Evolutionary conservation across 1,284 basidiomycete genomes (phyloP).

Genomic region (Rhodotorula sp.): DNA sequence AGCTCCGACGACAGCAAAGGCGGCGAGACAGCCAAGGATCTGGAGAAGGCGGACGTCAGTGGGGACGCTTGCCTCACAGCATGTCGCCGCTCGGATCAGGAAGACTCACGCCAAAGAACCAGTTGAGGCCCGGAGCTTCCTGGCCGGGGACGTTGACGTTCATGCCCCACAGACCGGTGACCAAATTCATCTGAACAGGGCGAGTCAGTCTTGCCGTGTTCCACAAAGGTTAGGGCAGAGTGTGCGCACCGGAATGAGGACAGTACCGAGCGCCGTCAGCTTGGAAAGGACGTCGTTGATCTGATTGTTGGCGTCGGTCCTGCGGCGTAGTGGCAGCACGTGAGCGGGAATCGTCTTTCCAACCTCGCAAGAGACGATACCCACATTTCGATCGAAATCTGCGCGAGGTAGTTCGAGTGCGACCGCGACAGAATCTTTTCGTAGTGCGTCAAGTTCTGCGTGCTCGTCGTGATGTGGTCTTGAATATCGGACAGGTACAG

Average conservation of each 20-base stretch:
- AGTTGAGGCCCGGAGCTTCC: constrained; percentile 55
- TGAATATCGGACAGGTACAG: constrained; percentile 49
- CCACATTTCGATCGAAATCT: constrained; percentile 94
- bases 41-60: background rate
- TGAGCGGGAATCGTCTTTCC: background rate
- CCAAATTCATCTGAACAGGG: constrained; percentile 76
- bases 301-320: constrained; percentile 97
- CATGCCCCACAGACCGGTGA: constrained; percentile 83
- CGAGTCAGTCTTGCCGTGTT: background rate
- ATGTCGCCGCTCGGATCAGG: background rate
- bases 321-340: background rate
- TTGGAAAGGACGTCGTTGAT: constrained; percentile 99
- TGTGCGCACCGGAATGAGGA: constrained; percentile 66
- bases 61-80: background rate
- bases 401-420: constrained; percentile 98
- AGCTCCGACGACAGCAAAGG: constrained; percentile 41
- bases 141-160: constrained; percentile 90
- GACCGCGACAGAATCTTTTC: constrained; percentile 98
- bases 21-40: constrained; percentile 42
- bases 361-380: background rate
- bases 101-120: constrained; percentile 72
- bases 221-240: background rate
- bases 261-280: constrained; percentile 94
- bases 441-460: constrained; percentile 97
- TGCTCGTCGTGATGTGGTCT: constrained; percentile 99